A percentile compares a stretch with the other conserved stretches of the same genome.
Evolutionary conservation across 2,329 filamentous ascomycete species (phyloP).

Genomic region (Paecilomyces variotii): DNA sequence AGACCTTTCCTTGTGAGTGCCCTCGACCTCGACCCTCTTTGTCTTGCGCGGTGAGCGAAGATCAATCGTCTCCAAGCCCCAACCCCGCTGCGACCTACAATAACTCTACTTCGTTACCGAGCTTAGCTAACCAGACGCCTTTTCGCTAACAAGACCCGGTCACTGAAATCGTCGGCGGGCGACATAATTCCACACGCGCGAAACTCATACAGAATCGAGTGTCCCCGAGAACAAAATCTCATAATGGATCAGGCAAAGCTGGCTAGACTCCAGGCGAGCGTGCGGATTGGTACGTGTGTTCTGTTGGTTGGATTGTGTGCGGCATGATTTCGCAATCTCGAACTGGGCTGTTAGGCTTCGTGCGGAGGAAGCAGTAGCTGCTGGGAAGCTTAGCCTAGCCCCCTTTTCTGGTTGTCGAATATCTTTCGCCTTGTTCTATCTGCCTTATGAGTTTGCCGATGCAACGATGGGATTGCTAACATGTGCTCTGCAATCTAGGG

Average conservation of each 20-base stretch:
- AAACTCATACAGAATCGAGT: background rate
- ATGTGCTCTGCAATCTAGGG: background rate
- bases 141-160: background rate
- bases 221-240: slow-evolving; percentile 9
- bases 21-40: background rate
- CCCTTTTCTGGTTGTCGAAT: background rate
- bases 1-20: background rate
- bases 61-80: background rate
- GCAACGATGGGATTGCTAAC: background rate
- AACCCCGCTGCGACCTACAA: background rate
- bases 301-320: slow-evolving; percentile 4
- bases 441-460: background rate
- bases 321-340: background rate
- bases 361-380: background rate
- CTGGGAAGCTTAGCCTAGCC: background rate
- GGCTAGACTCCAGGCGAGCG: slow-evolving; percentile 57
- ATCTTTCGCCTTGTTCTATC: background rate
- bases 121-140: background rate
- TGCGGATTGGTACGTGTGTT: slow-evolving; percentile 60
- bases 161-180: background rate
- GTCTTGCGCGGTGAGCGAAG: background rate
- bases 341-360: background rate
- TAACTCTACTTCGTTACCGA: background rate
- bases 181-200: background rate
- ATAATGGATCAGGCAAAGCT: slow-evolving; percentile 61